Base-by-base conservation (phyloP, 2,329 filamentous ascomycete genomes). In the Exophiala sp. region DNA sequence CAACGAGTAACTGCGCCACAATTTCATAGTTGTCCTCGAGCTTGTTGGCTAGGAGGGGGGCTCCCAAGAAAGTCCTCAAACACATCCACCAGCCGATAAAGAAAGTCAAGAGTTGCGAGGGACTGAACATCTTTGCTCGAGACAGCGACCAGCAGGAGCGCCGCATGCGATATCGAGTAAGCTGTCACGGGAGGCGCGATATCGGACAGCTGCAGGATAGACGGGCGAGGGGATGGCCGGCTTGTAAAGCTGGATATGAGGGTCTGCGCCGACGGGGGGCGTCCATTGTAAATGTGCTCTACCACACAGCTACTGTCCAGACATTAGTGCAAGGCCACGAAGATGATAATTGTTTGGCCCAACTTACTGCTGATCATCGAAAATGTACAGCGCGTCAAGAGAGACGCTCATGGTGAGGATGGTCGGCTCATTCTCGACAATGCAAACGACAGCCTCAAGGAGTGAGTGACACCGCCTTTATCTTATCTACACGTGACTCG, bases 331-430 rank as follows among this genome's bases (percentile, higher is more conserved):
- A 24, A 2, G 27, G 18, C 14, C 29, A 29, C 13, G 14, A 40
- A 30, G 22, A 34, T n/a, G 42, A 16, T 11, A 32, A 22, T 13
- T 16, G 22, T n/a, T 13, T n/a, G 47, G 1, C 16, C 14, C 4
- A 23, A 60, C 78, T 64, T 73, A 95, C 90, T 90, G 88, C 72
- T 90, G 82, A 75, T 96, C 90, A 79, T 97, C 90, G 70, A 86
- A 96, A 67, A 98, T 89, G 75, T 97, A 91, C 64, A 98, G 77
- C 66, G 91, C 93, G 76, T 97, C 91, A 65, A 98, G 86, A 66
- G 86, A 82, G 73, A 88, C 82, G 73, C 80, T 87, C 86, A 90
- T 91, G 67, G 70, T 82, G 68, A 41, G 45, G 37, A 22, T 53
- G 40, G 9, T 11, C 38, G 24, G 9, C 5, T 24, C 21, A 23